Percentiles rank a stretch among this genome's conserved stretches.
Conservation (phyloP, 495 filamentous ascomycete genomes). For the Parmelia sp. region DNA sequence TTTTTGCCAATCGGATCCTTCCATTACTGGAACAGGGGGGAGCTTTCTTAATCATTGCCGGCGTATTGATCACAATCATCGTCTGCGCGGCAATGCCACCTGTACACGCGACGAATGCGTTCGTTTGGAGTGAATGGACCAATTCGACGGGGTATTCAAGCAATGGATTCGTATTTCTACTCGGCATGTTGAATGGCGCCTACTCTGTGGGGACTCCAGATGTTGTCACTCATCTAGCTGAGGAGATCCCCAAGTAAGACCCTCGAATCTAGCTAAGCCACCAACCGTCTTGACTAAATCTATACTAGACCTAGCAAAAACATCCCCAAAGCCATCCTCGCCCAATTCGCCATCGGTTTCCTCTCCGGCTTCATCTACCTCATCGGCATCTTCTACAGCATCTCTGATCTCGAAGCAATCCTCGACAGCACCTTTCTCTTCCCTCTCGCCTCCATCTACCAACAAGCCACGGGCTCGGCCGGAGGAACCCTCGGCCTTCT, state of each 20-base stretch:
- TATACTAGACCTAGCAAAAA: conserved; percentile 44
- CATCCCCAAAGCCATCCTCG: conserved; percentile 50
- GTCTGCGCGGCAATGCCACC: conserved; percentile 68
- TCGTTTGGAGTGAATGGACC: conserved; percentile 58
- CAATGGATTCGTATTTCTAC: conserved; percentile 62
- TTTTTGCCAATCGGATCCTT: conserved; percentile 63
- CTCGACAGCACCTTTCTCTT: conserved; percentile 51
- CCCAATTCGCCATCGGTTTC: conserved; percentile 41
- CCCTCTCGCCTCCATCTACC: conserved; percentile 67
- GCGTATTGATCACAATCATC: conserved; percentile 64
- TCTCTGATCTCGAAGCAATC: conserved; percentile 57
- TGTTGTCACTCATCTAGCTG: conserved; percentile 63
- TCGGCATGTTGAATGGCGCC: conserved; percentile 69
- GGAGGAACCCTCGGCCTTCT: conserved; percentile 59
- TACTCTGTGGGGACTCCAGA: conserved; percentile 72
- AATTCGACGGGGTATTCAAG: conserved; percentile 59
- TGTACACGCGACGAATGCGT: conserved; percentile 48
- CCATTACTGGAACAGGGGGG: conserved; percentile 62
- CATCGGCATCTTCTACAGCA: conserved; percentile 62
- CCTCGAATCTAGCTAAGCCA: too few species aligned
- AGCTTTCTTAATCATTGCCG: conserved; percentile 59
- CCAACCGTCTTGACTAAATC: neutral
- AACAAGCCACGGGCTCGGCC: conserved; percentile 57
- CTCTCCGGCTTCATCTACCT: conserved; percentile 65
- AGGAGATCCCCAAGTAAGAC: conserved; percentile 54